phyloP scores from a whole-genome alignment of 345 rosid genomes.

The Corymbia maculata region DNA sequence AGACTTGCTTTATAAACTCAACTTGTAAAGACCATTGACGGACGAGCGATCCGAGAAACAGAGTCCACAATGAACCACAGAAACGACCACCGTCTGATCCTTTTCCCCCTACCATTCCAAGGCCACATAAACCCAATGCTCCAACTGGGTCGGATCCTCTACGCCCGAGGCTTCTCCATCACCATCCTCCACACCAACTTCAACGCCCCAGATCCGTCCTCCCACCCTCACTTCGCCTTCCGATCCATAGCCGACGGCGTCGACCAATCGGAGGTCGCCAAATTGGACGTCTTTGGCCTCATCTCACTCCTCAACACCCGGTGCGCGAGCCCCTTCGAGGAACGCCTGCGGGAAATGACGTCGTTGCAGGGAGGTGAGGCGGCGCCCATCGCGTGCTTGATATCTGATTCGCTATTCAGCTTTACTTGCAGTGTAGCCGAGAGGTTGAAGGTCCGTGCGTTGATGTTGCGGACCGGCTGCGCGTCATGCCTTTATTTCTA shows the following conservation, averaged over 20 bases:
- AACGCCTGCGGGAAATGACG: slow-evolving; percentile 8
- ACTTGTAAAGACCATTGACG: neutral
- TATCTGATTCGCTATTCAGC: slow-evolving; percentile 12
- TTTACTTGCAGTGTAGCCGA: slow-evolving; percentile 18
- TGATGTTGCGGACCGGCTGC: slow-evolving; percentile 27
- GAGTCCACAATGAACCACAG: neutral
- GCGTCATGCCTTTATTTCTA: slow-evolving; percentile 15
- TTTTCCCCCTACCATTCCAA: slow-evolving; percentile 15
- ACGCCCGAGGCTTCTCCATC: slow-evolving; percentile 19
- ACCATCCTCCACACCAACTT: slow-evolving; percentile 14
- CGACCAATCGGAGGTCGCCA: neutral
- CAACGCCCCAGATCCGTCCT: slow-evolving; percentile 20
- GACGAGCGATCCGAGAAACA: neutral
- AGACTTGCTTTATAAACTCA: neutral
- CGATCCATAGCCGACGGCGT: slow-evolving; percentile 4
- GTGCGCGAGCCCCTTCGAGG: slow-evolving; percentile 7
- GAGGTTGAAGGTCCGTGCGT: slow-evolving; percentile 8
- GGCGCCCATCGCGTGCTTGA: slow-evolving; percentile 3
- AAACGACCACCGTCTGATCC: slow-evolving; percentile 5
- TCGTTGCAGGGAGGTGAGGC: neutral
- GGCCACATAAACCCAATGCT: slow-evolving; percentile 28
- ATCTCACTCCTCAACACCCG: neutral
- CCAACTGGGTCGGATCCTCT: slow-evolving; percentile 20
- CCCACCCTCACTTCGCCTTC: slow-evolving; percentile 17
- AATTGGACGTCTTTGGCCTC: neutral